phyloP scores from a whole-genome alignment of 2,329 filamentous ascomycete genomes.

The Niveomyces coronatus region DNA sequence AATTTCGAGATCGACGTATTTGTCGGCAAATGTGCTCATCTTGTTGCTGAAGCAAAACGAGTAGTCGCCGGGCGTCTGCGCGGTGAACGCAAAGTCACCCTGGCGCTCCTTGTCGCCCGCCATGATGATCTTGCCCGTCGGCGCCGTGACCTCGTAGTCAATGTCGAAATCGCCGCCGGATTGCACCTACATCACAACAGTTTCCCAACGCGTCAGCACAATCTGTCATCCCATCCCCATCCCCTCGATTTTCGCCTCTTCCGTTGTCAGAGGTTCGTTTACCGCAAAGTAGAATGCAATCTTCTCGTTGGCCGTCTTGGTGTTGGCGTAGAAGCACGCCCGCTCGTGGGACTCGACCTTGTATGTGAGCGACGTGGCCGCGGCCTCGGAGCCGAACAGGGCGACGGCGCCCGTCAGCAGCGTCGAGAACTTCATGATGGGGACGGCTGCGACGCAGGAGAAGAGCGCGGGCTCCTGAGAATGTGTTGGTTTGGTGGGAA shows the following conservation, averaged over 20 bases:
- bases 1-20: conserved; percentile 97
- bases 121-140: conserved; percentile 69
- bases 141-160: conserved; percentile 81
- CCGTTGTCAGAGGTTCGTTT: no score
- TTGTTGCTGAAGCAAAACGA: conserved; percentile 97
- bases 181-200: conserved; percentile 60
- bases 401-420: conserved; percentile 60
- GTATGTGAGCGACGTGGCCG: conserved; percentile 90
- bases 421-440: conserved; percentile 54
- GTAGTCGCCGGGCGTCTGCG: conserved; percentile 79
- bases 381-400: conserved; percentile 53
- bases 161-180: conserved; percentile 96
- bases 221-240: no score
- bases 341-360: conserved; percentile 83
- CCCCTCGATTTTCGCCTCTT: no score
- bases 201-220: neutral
- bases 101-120: conserved; percentile 86
- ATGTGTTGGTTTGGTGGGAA: no score
- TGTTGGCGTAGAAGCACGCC: conserved; percentile 84
- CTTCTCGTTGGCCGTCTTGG: conserved; percentile 73
- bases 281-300: conserved; percentile 98
- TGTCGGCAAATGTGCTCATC: conserved; percentile 96
- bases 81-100: conserved; percentile 96
- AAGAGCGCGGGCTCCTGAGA: neutral
- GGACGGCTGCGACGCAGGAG: neutral